phyloP scores from a whole-genome alignment of 2,329 filamentous ascomycete genomes.

The Penicillium brevicompactum region DNA sequence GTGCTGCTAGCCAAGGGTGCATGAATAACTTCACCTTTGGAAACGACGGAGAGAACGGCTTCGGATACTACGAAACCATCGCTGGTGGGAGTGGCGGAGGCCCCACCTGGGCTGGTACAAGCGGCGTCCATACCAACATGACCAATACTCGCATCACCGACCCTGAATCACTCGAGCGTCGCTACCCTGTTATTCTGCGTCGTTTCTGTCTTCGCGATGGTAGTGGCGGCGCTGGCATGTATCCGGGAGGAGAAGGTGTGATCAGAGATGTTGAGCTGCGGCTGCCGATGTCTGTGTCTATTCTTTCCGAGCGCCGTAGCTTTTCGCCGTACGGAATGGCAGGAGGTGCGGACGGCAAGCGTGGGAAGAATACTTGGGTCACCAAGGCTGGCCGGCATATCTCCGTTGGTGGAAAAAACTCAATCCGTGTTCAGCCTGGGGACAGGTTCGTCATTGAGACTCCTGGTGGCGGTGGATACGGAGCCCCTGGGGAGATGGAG shows the following conservation, averaged over 20 bases:
- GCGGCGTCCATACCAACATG: slow-evolving; percentile 77
- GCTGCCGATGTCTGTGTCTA: slow-evolving; percentile 72
- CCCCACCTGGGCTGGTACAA: slow-evolving; percentile 69
- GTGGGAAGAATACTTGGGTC: slow-evolving; percentile 82
- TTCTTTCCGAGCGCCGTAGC: slow-evolving; percentile 71
- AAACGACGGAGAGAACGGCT: slow-evolving; percentile 36
- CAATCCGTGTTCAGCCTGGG: slow-evolving; percentile 18
- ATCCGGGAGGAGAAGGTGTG: slow-evolving; percentile 72
- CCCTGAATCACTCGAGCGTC: slow-evolving; percentile 72
- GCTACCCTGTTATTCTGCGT: slow-evolving; percentile 72
- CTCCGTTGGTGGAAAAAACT: slow-evolving; percentile 21
- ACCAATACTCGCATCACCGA: slow-evolving; percentile 84
- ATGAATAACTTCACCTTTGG: slow-evolving; percentile 54
- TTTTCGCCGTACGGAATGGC: slow-evolving; percentile 75
- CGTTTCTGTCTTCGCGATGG: slow-evolving; percentile 67
- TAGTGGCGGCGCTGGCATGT: slow-evolving; percentile 65
- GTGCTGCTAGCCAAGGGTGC: slow-evolving; percentile 72
- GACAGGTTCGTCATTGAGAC: slow-evolving; percentile 23
- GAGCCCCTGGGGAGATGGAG: not conserved
- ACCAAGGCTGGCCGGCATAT: slow-evolving; percentile 1
- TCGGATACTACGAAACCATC: slow-evolving; percentile 82
- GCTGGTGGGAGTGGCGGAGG: slow-evolving; percentile 75
- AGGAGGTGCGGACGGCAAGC: slow-evolving; percentile 73
- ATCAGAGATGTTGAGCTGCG: slow-evolving; percentile 78
- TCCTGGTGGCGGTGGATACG: slow-evolving; percentile 18